Conservation (phyloP, 495 filamentous ascomycete genomes). For the Achaetomiella virescens region DNA sequence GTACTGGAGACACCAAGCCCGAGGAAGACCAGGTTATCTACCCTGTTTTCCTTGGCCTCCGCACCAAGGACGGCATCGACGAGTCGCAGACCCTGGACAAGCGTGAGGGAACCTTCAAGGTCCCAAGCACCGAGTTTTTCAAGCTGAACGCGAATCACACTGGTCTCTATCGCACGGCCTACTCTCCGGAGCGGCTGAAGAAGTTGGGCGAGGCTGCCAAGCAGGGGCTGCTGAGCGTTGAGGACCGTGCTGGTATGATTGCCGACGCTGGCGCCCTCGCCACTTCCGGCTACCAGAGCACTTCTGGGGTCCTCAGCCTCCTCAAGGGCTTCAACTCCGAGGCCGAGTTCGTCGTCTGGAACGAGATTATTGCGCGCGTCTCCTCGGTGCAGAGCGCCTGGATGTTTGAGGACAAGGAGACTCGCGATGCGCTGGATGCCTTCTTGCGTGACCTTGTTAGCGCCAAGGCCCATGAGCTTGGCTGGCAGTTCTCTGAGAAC, state of each 20-base stretch:
- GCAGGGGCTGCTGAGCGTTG: slow-evolving; percentile 76
- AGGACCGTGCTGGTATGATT: slow-evolving; percentile 93
- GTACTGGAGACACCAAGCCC: slow-evolving; percentile 71
- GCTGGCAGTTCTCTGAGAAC: slow-evolving; percentile 76
- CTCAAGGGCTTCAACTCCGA: slow-evolving; percentile 79
- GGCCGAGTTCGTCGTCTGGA: slow-evolving; percentile 89
- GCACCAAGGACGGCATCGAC: slow-evolving; percentile 59
- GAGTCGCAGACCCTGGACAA: slow-evolving; percentile 58
- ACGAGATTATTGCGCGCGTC: slow-evolving; percentile 75
- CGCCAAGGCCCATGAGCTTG: slow-evolving; percentile 72
- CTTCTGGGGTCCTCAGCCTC: slow-evolving; percentile 79
- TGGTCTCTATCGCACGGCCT: slow-evolving; percentile 66
- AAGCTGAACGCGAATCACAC: slow-evolving; percentile 75
- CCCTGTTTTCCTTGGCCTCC: slow-evolving; percentile 65
- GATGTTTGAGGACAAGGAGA: slow-evolving; percentile 75
- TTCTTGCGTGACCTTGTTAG: slow-evolving; percentile 74
- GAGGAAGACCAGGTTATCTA: slow-evolving; percentile 75
- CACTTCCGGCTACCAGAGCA: slow-evolving; percentile 85
- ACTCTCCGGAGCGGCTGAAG: slow-evolving; percentile 58
- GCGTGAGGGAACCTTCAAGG: slow-evolving; percentile 67
- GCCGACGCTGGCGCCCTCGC: slow-evolving; percentile 90
- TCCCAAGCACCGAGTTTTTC: slow-evolving; percentile 62
- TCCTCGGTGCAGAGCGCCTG: slow-evolving; percentile 71
- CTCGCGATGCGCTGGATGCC: slow-evolving; percentile 66
- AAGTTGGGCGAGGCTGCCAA: slow-evolving; percentile 81